A percentile compares a stretch with the other conserved stretches of the same genome.
These are phyloP conservation scores for Plasmodium coatneyi DNA, from an alignment of 169 alveolate genomes.

Conservation along the genomic window DNA sequence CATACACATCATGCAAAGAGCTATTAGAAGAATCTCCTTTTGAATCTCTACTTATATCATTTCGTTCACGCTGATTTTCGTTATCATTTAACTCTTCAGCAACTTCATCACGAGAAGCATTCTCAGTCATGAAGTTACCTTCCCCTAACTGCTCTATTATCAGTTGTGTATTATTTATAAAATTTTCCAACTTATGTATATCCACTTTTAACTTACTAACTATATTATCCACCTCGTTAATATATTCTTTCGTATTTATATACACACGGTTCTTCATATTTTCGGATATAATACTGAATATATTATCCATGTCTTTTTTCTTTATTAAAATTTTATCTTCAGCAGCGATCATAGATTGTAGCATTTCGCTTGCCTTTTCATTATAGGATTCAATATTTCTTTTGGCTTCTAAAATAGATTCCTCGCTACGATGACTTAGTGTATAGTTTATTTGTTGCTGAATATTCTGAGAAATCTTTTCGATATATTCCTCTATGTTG, in stretches of 20 bases:
- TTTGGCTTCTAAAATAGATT: background rate
- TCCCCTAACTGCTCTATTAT: background rate
- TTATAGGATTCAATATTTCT: background rate
- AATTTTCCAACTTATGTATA: background rate
- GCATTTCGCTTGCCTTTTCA: background rate
- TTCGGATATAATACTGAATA: background rate
- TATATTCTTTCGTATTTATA: background rate
- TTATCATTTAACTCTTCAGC: background rate
- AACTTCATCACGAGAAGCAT: background rate
- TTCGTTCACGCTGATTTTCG: too few species aligned
- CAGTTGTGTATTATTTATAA: background rate
- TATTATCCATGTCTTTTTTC: slow-evolving; percentile 16
- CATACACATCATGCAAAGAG: background rate
- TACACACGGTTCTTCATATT: background rate
- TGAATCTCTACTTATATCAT: too few species aligned
- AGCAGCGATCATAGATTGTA: background rate
- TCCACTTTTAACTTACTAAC: background rate
- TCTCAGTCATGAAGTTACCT: background rate
- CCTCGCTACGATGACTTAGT: background rate
- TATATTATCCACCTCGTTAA: background rate
- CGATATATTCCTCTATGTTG: slow-evolving; percentile 4
- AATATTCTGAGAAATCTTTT: background rate
- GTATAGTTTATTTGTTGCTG: background rate
- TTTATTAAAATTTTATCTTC: background rate
- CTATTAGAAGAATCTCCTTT: background rate